Evolutionary conservation across 2,329 filamentous ascomycete species (phyloP), one percentile per base, ranked within the genome.

Genomic region (Colletotrichum spinosum): DNA sequence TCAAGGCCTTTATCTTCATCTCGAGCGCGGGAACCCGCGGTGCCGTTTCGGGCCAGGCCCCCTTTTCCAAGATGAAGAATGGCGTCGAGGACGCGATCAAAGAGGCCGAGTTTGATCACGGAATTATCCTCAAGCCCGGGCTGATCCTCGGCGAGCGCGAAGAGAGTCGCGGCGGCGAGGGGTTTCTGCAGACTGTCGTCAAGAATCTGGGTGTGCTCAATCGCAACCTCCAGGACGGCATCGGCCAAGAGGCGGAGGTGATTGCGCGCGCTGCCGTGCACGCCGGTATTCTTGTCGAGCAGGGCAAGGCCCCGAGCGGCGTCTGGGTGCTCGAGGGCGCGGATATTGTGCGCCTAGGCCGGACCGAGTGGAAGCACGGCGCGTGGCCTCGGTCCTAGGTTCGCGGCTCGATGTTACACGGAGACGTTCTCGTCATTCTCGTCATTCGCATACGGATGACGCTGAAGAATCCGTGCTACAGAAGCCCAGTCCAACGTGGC

Each of bases 41-140:
- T 12, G 34, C 83, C 44, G 37, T 80, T 38, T 54, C 70, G 48
- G 52, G 78, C 77, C 55, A 82, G 80, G n/a, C 86, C 75, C 79
- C 82, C 72, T 78, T 84, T 78, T 68, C 87, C 80, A 69, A 82
- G 76, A 96, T 97, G 92, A 97, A 97, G 83, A 89, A 88, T 33
- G 92, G 96, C 71, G 88, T 97, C 45, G 95, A 98, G 76, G 91
- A 97, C 39, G 83, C 88, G 13, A 85, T 97, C 65, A 86, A 87
- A 75, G 86, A 79, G 46, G 79, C 95, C 4, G 90, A 81, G 5
- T 97, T 97, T 73, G 91, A 94, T 54, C 88, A 92, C 69, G 90
- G 89, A 5, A 86, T 97, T 60, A 90, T 97, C 58, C 53, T 90
- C 25, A 78, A 89, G 49, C 94, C 94, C 0, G 94, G 92, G 0